phyloP scores from a whole-genome alignment of 495 filamentous ascomycete genomes.

The Astrocystis sublimbata region DNA sequence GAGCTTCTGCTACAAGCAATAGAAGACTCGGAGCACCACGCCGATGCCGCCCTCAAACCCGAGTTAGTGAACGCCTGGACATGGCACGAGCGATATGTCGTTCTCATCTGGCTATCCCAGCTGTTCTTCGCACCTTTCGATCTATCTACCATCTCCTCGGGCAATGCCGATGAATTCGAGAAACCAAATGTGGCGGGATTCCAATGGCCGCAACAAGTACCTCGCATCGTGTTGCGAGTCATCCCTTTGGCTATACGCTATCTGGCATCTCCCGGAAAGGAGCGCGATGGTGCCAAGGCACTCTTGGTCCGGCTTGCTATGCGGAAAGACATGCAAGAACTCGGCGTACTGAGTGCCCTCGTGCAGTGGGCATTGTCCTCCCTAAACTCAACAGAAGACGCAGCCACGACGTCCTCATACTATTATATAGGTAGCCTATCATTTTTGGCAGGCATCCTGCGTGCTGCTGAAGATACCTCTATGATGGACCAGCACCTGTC shows the following conservation, averaged over 20 bases:
- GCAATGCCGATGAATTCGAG: conserved; percentile 40
- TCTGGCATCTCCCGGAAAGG: conserved; percentile 75
- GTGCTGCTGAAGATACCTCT: conserved; percentile 48
- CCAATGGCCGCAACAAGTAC: conserved; percentile 55
- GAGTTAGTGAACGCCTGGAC: conserved; percentile 42
- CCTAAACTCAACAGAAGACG: conserved; percentile 44
- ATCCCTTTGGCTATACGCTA: conserved; percentile 69
- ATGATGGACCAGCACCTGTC: conserved; percentile 52
- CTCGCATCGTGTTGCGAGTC: conserved; percentile 68
- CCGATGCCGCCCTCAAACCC: conserved; percentile 2
- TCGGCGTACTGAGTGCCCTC: conserved; percentile 66
- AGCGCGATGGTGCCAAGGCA: conserved; percentile 78
- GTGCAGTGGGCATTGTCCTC: conserved; percentile 66
- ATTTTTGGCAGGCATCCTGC: conserved; percentile 72
- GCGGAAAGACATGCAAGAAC: conserved; percentile 80
- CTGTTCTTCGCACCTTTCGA: conserved; percentile 92
- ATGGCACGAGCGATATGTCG: conserved; percentile 89
- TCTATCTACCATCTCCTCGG: conserved; percentile 77
- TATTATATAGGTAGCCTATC: conserved; percentile 72
- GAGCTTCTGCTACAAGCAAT: conserved; percentile 75
- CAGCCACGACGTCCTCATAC: conserved; percentile 40
- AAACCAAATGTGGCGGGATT: conserved; percentile 39
- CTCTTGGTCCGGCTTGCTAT: conserved; percentile 81
- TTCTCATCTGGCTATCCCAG: conserved; percentile 91
- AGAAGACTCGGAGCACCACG: conserved; percentile 43